Evolutionary conservation across 805 yeast genomes (phyloP).

Genomic region (Clavispora fructus): DNA sequence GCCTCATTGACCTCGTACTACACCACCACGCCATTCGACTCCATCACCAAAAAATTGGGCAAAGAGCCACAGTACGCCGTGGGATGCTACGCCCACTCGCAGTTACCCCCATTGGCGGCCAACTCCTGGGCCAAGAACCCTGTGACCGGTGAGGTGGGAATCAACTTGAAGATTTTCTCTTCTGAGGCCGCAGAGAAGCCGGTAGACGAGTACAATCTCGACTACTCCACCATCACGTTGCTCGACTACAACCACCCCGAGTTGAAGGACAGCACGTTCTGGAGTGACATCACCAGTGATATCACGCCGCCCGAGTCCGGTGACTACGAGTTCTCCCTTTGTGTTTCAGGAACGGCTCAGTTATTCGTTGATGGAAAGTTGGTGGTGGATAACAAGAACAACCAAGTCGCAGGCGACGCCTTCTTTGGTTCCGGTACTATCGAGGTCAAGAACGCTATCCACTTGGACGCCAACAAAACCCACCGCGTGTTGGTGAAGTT

Average conservation of each 20-base stretch:
- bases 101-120: constrained; percentile 25
- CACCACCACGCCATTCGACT: constrained; percentile 44
- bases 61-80: constrained; percentile 21
- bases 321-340: constrained; percentile 10
- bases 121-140: constrained; percentile 15
- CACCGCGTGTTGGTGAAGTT: constrained; percentile 5
- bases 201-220: constrained; percentile 21
- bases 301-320: constrained; percentile 19
- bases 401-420: constrained; percentile 4
- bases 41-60: constrained; percentile 31
- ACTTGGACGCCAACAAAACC: constrained; percentile 8
- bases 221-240: constrained; percentile 10
- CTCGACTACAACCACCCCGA: constrained; percentile 13
- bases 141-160: constrained; percentile 21
- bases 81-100: constrained; percentile 30
- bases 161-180: constrained; percentile 20
- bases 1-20: constrained; percentile 48
- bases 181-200: constrained; percentile 20
- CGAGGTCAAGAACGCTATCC: constrained; percentile 4
- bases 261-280: constrained; percentile 7
- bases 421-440: constrained; percentile 12
- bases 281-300: constrained; percentile 17
- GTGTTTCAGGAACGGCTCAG: constrained; percentile 10
- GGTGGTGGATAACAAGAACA: constrained; percentile 8
- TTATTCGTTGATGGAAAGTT: constrained; percentile 11